Percentiles rank a stretch among this genome's conserved stretches.
phyloP scores from a whole-genome alignment of 345 rosid genomes.

The Aquilaria sinensis region DNA sequence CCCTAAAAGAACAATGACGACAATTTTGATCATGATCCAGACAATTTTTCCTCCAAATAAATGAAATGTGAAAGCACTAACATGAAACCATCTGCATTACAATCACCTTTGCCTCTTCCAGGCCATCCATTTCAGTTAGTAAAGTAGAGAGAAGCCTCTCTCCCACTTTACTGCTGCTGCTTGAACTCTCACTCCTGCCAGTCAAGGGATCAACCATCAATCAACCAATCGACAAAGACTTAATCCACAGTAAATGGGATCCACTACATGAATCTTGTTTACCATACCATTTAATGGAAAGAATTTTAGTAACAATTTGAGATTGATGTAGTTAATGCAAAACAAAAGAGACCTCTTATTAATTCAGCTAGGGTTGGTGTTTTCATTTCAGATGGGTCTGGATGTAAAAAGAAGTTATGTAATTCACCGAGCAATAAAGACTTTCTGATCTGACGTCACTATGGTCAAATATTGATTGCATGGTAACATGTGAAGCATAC shows the following conservation, averaged over 20 bases:
- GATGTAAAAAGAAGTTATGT: too few species aligned
- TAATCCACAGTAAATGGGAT: too few species aligned
- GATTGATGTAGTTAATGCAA: neutral
- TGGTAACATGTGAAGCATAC: slow-evolving; percentile 9
- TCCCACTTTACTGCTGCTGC: slow-evolving; percentile 59
- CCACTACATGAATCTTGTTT: too few species aligned
- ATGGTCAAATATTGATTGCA: neutral
- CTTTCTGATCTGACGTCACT: too few species aligned
- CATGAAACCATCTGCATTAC: neutral
- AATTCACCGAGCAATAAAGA: too few species aligned
- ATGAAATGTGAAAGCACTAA: too few species aligned
- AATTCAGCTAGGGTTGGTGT: too few species aligned
- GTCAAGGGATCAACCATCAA: neutral
- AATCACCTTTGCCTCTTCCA: slow-evolving; percentile 78
- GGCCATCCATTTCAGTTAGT: slow-evolving; percentile 96
- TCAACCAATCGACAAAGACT: too few species aligned
- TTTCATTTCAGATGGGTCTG: too few species aligned
- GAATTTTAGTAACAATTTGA: neutral
- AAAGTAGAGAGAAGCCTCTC: slow-evolving; percentile 92
- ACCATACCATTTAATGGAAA: neutral
- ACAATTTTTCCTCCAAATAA: too few species aligned
- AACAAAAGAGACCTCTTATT: too few species aligned
- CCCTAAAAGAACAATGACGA: slow-evolving; percentile 38
- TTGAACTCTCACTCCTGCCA: slow-evolving; percentile 67
- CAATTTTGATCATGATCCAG: neutral